Evolutionary conservation across 2,329 filamentous ascomycete species (phyloP).

Genomic region (Fusarium poae): DNA sequence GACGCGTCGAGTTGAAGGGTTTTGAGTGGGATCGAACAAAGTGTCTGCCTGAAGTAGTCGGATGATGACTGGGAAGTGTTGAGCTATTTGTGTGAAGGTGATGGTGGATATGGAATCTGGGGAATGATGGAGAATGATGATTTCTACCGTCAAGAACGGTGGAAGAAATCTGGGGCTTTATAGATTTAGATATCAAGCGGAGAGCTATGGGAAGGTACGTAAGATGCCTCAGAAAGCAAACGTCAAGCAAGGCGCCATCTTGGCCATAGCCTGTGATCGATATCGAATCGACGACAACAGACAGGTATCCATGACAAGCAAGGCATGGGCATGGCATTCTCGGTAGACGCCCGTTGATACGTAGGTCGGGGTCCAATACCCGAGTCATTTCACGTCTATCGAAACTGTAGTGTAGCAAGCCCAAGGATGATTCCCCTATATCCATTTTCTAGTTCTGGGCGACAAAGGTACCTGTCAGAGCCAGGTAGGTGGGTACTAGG

Average conservation of each 20-base stretch:
- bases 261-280: constrained; percentile 33
- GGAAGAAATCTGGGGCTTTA: constrained; percentile 52
- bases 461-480: constrained; percentile 35
- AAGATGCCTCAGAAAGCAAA: constrained; percentile 37
- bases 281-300: constrained; percentile 34
- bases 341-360: constrained; percentile 41
- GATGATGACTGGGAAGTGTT: constrained; percentile 11
- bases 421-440: constrained; percentile 38
- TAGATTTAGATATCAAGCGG: constrained; percentile 44
- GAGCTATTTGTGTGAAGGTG: constrained; percentile 34
- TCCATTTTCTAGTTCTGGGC: constrained; percentile 20
- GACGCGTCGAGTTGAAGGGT: constrained; percentile 10
- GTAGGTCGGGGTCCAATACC: constrained; percentile 40
- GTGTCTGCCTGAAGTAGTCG: not conserved
- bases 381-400: constrained; percentile 40
- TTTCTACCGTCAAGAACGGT: constrained; percentile 59
- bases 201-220: constrained; percentile 24
- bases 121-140: constrained; percentile 38
- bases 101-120: constrained; percentile 37
- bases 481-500: constrained; percentile 14
- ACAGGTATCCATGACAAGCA: constrained; percentile 11
- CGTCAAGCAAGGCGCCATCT: constrained; percentile 31
- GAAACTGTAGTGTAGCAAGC: constrained; percentile 45
- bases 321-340: constrained; percentile 15
- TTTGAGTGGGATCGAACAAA: not conserved